Base-by-base conservation (phyloP, 371 early-diverging fungal species). In the Mucor piriformis region DNA sequence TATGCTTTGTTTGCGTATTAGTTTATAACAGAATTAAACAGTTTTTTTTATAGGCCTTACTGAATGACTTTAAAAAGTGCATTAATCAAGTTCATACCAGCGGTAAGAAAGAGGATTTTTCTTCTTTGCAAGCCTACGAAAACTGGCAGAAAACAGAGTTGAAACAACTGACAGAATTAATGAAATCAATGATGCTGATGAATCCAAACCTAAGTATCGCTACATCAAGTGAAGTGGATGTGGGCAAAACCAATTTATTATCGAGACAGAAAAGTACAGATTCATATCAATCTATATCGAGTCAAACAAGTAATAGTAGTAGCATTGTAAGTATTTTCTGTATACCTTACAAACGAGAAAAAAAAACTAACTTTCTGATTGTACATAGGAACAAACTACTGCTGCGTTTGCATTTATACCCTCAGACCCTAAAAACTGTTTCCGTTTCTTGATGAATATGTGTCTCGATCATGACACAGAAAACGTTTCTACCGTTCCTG, bases 361-460 rank as follows among this genome's bases (percentile, higher is more conserved):
- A n/a, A n/a, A n/a, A n/a, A n/a, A n/a, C n/a, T n/a, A n/a, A n/a
- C n/a, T n/a, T n/a, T n/a, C n/a, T n/a, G n/a, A n/a, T n/a, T 25
- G 18, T 52, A 5, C 24, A 40, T 35, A 21, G 15, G 21, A 21
- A 34, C 6, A 21, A 38, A 35, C 54, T 50, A 67, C 54, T 20
- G 43, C 54, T 20, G 43, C 73, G 0, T 83, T 83, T 48, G 72
- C 74, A 0, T 86, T 75, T 54, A 77, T 86, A 56, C 86, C 86
- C 16, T 71, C 74, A 49, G 81, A 82, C 60, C 86, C 86, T 1
- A 73, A 81, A 21, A 72, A 80, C 0, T 83, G 72, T 50, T 86
- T 83, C 61, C 83, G 82, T 25, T 24, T 78, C 4, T 61, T 84
- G 24, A 69, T 86, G 72, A 73, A 77, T 23, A 82, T 80, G 77